phyloP scores from a whole-genome alignment of 345 rosid species.

The Hibiscus syriacus region DNA sequence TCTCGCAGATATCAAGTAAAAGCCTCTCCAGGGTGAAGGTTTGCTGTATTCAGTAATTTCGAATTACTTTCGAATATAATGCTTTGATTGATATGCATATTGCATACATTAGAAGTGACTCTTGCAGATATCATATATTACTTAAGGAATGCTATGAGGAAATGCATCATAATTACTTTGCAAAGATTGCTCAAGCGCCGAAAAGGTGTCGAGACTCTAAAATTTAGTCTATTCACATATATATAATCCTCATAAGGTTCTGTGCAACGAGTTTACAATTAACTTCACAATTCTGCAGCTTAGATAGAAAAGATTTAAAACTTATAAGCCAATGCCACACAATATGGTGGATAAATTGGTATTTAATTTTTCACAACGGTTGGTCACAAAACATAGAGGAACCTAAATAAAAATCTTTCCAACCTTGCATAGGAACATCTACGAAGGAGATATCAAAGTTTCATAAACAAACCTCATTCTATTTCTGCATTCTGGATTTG shows the following conservation, averaged over 20 bases:
- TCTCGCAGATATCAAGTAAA: no score
- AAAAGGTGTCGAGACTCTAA: neutral
- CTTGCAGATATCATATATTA: no score
- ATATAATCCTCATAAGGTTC: neutral
- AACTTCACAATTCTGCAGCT: neutral
- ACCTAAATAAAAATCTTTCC: neutral
- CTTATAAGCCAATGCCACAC: neutral
- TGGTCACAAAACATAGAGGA: neutral
- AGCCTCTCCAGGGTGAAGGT: no score
- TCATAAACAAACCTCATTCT: neutral
- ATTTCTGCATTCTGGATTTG: slow-evolving; percentile 35
- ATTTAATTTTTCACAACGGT: neutral
- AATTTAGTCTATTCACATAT: neutral
- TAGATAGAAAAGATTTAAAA: neutral
- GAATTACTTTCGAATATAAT: neutral
- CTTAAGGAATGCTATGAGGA: neutral
- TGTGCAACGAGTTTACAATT: neutral
- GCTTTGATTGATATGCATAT: neutral
- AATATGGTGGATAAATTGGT: neutral
- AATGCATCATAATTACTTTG: neutral
- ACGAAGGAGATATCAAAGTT: neutral
- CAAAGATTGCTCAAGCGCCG: neutral
- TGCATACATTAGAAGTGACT: no score
- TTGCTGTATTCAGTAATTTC: neutral
- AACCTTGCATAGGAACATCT: neutral